These are phyloP conservation scores for Sarocladium kiliense DNA, from an alignment of 2,329 filamentous ascomycete species.

Conservation along the genomic window DNA sequence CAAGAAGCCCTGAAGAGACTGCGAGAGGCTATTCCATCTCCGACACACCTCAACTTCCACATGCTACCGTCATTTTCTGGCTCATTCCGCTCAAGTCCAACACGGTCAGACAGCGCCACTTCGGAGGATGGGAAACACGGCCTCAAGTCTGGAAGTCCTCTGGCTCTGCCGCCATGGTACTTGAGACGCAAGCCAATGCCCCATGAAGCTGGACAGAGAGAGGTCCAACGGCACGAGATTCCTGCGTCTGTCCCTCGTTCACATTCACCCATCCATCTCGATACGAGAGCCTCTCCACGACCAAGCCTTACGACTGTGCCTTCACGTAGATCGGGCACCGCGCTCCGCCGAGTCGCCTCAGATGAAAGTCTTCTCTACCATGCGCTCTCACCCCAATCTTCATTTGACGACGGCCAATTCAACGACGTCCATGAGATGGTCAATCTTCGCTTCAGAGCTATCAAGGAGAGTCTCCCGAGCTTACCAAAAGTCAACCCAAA, in stretches of 20 bases:
- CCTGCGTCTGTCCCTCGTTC: neutral
- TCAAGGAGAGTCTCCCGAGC: slow-evolving; percentile 67
- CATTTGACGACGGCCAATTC: slow-evolving; percentile 76
- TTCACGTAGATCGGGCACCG: neutral
- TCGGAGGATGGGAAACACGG: neutral
- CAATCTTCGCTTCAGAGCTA: slow-evolving; percentile 84
- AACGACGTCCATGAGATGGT: slow-evolving; percentile 76
- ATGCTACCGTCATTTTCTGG: slow-evolving; percentile 34
- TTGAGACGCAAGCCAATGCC: neutral
- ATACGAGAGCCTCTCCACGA: too few species aligned
- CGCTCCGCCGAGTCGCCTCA: slow-evolving; percentile 28
- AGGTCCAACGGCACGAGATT: too few species aligned
- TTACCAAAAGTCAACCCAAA: slow-evolving; percentile 46
- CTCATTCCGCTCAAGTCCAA: slow-evolving; percentile 9
- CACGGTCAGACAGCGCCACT: neutral
- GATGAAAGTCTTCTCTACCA: slow-evolving; percentile 77
- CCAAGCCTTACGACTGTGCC: neutral
- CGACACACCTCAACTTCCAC: slow-evolving; percentile 20
- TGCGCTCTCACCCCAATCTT: slow-evolving; percentile 71
- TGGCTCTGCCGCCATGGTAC: neutral
- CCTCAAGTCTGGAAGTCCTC: neutral
- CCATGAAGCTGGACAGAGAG: neutral
- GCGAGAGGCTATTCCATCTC: slow-evolving; percentile 53
- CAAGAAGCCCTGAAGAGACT: slow-evolving; percentile 53
- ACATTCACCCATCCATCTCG: neutral